A percentile compares a stretch with the other conserved stretches of the same genome.
Conservation (phyloP, 2,329 filamentous ascomycete species). For the Hypoxylon sp. region DNA sequence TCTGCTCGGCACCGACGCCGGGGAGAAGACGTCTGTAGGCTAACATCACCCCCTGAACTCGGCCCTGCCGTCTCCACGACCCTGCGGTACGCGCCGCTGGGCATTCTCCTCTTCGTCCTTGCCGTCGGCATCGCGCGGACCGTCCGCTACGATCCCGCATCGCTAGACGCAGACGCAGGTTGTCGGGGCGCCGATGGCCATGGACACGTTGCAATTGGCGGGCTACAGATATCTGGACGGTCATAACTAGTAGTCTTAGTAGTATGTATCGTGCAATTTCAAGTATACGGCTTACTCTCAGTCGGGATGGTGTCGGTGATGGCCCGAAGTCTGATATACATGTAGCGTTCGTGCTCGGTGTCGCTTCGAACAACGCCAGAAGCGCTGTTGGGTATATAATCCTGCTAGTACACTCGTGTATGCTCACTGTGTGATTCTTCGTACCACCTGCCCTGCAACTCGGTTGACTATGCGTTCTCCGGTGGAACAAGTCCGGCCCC, state of each 20-base stretch:
- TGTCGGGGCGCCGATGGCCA: slow-evolving; percentile 71
- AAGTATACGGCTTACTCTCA: slow-evolving; percentile 19
- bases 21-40: slow-evolving; percentile 32
- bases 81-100: slow-evolving; percentile 32
- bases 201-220: slow-evolving; percentile 59
- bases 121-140: slow-evolving; percentile 27
- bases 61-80: slow-evolving; percentile 12
- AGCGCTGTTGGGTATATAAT: slow-evolving; percentile 79
- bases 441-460: not conserved
- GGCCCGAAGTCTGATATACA: slow-evolving; percentile 59
- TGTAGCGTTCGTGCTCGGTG: slow-evolving; percentile 68
- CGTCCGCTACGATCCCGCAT: not conserved
- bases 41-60: slow-evolving; percentile 35
- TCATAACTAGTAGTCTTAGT: slow-evolving; percentile 26
- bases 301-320: slow-evolving; percentile 37
- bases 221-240: not conserved
- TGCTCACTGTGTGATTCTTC: slow-evolving; percentile 3
- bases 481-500: not conserved
- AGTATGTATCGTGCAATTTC: slow-evolving; percentile 25
- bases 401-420: slow-evolving; percentile 62
- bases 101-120: slow-evolving; percentile 39
- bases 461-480: not conserved
- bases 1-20: slow-evolving; percentile 13
- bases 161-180: slow-evolving; percentile 62
- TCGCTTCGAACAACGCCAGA: slow-evolving; percentile 69